These are phyloP conservation scores for Gomphus sp. DNA, from an alignment of 1,284 basidiomycete genomes.

Conservation along the genomic window DNA sequence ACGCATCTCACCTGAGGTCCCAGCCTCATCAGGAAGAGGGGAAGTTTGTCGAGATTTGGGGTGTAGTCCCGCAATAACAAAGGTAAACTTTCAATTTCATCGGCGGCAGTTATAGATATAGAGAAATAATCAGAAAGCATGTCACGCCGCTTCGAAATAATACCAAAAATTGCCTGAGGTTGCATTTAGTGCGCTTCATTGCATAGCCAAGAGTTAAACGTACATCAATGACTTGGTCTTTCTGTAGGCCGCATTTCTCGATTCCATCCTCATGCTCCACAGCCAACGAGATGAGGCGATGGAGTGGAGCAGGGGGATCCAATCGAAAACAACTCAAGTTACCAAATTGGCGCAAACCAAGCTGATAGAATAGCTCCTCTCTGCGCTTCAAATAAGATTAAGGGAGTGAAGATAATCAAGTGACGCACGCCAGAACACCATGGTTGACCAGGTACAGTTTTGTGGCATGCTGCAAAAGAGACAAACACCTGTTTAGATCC, in stretches of 20 bases:
- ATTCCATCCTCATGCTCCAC: conserved; percentile 63
- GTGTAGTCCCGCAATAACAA: conserved; percentile 78
- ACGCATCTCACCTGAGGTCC: conserved; percentile 62
- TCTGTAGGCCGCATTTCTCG: conserved; percentile 37
- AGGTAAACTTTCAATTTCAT: conserved; percentile 68
- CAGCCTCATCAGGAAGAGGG: conserved; percentile 77
- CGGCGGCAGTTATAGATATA: conserved; percentile 55
- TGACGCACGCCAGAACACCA: conserved; percentile 63
- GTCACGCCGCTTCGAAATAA: conserved; percentile 52
- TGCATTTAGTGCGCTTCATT: neutral
- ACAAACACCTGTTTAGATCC: conserved; percentile 64
- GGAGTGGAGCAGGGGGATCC: conserved; percentile 73
- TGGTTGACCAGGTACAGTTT: conserved; percentile 89
- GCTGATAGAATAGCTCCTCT: conserved; percentile 93
- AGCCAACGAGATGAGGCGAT: conserved; percentile 68
- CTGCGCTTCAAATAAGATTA: conserved; percentile 30
- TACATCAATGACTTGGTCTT: conserved; percentile 64
- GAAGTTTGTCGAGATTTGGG: conserved; percentile 80
- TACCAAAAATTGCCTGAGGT: conserved; percentile 48
- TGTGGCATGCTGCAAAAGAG: conserved; percentile 83
- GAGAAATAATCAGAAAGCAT: conserved; percentile 96
- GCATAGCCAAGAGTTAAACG: conserved; percentile 18
- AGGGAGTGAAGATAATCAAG: neutral
- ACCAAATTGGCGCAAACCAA: conserved; percentile 89
- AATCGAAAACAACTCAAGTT: conserved; percentile 68